Evolutionary conservation across 1,284 basidiomycete genomes (phyloP), one percentile per base, ranked within the genome.

Genomic region (Gymnopus androsaceus): DNA sequence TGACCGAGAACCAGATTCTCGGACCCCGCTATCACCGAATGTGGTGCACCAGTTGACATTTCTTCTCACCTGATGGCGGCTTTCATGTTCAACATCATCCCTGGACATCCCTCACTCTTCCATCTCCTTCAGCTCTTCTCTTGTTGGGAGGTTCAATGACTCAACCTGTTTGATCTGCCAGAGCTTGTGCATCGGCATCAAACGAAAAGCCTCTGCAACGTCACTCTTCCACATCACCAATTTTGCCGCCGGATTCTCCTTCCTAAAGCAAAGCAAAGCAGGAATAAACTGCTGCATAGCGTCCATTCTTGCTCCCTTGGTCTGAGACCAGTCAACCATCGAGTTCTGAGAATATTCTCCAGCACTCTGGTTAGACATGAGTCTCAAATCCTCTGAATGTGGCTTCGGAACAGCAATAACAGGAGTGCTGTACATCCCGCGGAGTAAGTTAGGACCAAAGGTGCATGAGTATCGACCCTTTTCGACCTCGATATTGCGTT

Each of bases 341-440:
- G 61, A 61, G 58, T 79, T 78, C 0, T 70, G 63, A 0, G 69
- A 63, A 54, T 55, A 72, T 0, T 34, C 5, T 0, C 74, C 71
- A 0, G 68, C 67, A 31, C 69, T 72, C 3, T 76, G 74, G 52
- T 80, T 66, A 0, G 66, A 73, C 1, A 78, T 64, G 2, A 79
- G 61, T 0, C 69, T 65, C 0, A 72, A 59, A 9, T 75, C 72
- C 8, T 60, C 59, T 0, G 69, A 60, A 5, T 71, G 59, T 0
- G 69, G 69, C 50, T 77, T 77, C 0, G 74, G 72, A 0, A 77
- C 69, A 1, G 69, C 71, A 31, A 71, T 63, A 0, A 78, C 49
- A 0, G 76, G 77, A 53, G 71, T 69, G 15, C 59, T 64, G 38
- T 69, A 68, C 75, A 78, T 78, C 0, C 76, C 75, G 0, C 74